Evolutionary conservation across 306 rosid species (phyloP).

Genomic region (Oxytropis ochrocephala): DNA sequence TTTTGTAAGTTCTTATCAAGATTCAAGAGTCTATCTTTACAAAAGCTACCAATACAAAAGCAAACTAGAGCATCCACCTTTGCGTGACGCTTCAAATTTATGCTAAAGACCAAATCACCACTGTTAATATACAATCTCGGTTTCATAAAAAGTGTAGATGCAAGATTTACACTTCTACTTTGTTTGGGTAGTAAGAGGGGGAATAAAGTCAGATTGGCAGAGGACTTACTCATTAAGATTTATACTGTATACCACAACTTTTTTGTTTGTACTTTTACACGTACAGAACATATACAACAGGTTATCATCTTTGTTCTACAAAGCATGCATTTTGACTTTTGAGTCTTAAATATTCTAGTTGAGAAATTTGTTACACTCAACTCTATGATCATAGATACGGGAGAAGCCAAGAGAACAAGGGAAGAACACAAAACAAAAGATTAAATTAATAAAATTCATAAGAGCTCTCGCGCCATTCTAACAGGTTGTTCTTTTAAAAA

Average conservation of each 20-base stretch:
- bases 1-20: neutral
- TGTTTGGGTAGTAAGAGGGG: neutral
- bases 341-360: slow-evolving; percentile 6
- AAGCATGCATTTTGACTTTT: slow-evolving; percentile 17
- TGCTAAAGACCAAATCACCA: neutral
- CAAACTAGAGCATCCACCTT: slow-evolving; percentile 23
- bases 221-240: slow-evolving; percentile 12
- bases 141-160: neutral
- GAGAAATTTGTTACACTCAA: slow-evolving; percentile 27
- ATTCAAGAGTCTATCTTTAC: slow-evolving; percentile 3
- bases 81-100: slow-evolving; percentile 18
- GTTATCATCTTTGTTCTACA: slow-evolving; percentile 21
- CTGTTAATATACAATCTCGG: neutral
- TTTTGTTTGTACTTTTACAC: neutral
- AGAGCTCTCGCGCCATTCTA: slow-evolving; percentile 58
- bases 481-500: slow-evolving; percentile 66
- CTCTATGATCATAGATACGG: slow-evolving; percentile 19
- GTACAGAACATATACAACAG: slow-evolving; percentile 26
- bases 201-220: neutral
- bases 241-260: neutral
- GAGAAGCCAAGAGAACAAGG: slow-evolving; percentile 34
- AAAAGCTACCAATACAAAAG: slow-evolving; percentile 18
- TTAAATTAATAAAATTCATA: slow-evolving; percentile 26
- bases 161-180: slow-evolving; percentile 1
- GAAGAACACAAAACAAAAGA: slow-evolving; percentile 1